Evolutionary conservation across 805 yeast genomes (phyloP).

Genomic region (Metschnikowia peoriensis): DNA sequence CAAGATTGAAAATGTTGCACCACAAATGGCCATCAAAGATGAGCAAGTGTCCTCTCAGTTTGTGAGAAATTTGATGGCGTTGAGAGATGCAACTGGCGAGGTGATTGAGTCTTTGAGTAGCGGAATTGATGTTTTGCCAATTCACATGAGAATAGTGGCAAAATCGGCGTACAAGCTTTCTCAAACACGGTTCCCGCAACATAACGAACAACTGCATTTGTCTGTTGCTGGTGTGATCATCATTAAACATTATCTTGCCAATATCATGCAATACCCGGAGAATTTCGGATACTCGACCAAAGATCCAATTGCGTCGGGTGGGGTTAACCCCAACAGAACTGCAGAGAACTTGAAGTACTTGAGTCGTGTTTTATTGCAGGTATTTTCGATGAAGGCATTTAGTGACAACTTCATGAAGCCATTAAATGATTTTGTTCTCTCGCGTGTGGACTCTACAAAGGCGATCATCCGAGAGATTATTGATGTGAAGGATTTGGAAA

Average conservation of each 20-base stretch:
- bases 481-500: constrained; percentile 55
- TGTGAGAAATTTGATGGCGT: constrained; percentile 66
- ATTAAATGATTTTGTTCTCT: constrained; percentile 65
- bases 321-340: constrained; percentile 20
- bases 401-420: constrained; percentile 75
- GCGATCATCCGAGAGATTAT: constrained; percentile 47
- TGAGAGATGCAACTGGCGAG: constrained; percentile 70
- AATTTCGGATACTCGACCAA: constrained; percentile 50
- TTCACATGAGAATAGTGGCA: constrained; percentile 36
- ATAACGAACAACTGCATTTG: constrained; percentile 55
- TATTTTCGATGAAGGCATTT: constrained; percentile 68
- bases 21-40: constrained; percentile 75
- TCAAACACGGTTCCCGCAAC: constrained; percentile 53
- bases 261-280: constrained; percentile 51
- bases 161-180: constrained; percentile 36
- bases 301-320: constrained; percentile 22
- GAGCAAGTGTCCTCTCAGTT: constrained; percentile 68
- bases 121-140: constrained; percentile 37
- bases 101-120: constrained; percentile 52
- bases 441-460: constrained; percentile 48
- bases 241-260: constrained; percentile 49
- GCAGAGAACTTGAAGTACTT: constrained; percentile 55
- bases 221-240: constrained; percentile 69
- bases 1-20: constrained; percentile 38
- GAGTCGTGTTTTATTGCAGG: constrained; percentile 58